Evolutionary conservation across 1,139 yeast genomes (phyloP).

Genomic region (Petasospora fabianii): DNA sequence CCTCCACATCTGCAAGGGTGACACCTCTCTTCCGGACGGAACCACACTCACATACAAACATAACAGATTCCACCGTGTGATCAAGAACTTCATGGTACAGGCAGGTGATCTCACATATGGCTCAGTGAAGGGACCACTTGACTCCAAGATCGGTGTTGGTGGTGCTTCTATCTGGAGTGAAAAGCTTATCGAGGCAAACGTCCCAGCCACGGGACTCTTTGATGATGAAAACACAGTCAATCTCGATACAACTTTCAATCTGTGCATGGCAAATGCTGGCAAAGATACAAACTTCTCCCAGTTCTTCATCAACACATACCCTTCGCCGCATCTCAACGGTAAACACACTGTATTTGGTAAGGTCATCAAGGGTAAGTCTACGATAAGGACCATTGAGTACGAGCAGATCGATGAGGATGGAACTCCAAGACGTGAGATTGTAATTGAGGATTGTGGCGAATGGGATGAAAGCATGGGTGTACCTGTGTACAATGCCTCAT

Average conservation of each 20-base stretch:
- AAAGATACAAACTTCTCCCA: constrained; percentile 65
- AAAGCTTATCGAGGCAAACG: constrained; percentile 22
- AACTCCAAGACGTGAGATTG: constrained; percentile 40
- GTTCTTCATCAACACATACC: constrained; percentile 71
- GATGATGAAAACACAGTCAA: constrained; percentile 58
- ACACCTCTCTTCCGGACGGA: constrained; percentile 23
- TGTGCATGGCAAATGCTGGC: constrained; percentile 77
- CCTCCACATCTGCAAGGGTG: constrained; percentile 40
- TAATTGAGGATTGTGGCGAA: constrained; percentile 60
- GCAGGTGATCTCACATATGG: constrained; percentile 60
- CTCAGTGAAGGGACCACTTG: constrained; percentile 25
- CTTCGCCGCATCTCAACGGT: constrained; percentile 70
- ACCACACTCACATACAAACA: constrained; percentile 36
- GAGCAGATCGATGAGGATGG: constrained; percentile 41
- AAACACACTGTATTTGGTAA: constrained; percentile 78
- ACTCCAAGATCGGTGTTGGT: constrained; percentile 49
- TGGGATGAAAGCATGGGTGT: constrained; percentile 52
- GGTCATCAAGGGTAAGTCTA: constrained; percentile 62
- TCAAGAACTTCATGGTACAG: constrained; percentile 77
- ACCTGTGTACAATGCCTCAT: constrained; percentile 62
- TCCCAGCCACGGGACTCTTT: constrained; percentile 35
- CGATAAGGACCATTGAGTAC: constrained; percentile 61
- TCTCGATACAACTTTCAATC: constrained; percentile 44
- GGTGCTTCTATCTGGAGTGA: constrained; percentile 41
- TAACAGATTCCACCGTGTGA: constrained; percentile 60